These are phyloP conservation scores for Pyrenochaeta sp. DNA, from an alignment of 2,329 filamentous ascomycete species.

Conservation along the genomic window DNA sequence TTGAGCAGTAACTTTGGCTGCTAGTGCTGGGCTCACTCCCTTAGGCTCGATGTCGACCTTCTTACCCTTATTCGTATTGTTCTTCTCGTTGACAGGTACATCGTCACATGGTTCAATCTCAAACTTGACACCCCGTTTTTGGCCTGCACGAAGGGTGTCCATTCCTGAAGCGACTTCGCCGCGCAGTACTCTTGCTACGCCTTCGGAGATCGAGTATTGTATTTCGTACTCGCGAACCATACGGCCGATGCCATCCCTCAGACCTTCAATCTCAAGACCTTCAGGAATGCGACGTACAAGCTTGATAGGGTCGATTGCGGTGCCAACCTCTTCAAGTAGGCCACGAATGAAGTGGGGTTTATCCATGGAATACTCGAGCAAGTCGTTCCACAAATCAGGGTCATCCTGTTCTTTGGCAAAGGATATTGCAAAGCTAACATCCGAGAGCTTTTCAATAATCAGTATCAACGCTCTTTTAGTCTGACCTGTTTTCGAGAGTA, in stretches of 20 bases:
- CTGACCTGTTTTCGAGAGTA: constrained; percentile 94
- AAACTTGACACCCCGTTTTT: constrained; percentile 88
- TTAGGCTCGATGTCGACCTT: constrained; percentile 38
- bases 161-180: constrained; percentile 89
- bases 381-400: constrained; percentile 90
- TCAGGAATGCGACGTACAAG: constrained; percentile 91
- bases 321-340: constrained; percentile 91
- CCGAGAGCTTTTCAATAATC: constrained; percentile 90
- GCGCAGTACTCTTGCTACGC: constrained; percentile 83
- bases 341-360: constrained; percentile 94
- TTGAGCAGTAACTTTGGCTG: constrained; percentile 27
- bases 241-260: constrained; percentile 85
- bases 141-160: constrained; percentile 78
- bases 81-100: constrained; percentile 15
- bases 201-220: constrained; percentile 88
- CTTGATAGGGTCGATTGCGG: constrained; percentile 88
- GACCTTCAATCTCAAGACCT: constrained; percentile 88
- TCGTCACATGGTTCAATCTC: constrained; percentile 66
- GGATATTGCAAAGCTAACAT: constrained; percentile 90
- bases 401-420: constrained; percentile 96
- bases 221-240: constrained; percentile 97
- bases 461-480: constrained; percentile 90
- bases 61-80: constrained; percentile 18
- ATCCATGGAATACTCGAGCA: constrained; percentile 96
- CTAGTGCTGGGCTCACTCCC: constrained; percentile 33